A percentile compares a stretch with the other conserved stretches of the same genome.
Conservation (phyloP, 768 basidiomycete species). For the Suillus spraguei region DNA sequence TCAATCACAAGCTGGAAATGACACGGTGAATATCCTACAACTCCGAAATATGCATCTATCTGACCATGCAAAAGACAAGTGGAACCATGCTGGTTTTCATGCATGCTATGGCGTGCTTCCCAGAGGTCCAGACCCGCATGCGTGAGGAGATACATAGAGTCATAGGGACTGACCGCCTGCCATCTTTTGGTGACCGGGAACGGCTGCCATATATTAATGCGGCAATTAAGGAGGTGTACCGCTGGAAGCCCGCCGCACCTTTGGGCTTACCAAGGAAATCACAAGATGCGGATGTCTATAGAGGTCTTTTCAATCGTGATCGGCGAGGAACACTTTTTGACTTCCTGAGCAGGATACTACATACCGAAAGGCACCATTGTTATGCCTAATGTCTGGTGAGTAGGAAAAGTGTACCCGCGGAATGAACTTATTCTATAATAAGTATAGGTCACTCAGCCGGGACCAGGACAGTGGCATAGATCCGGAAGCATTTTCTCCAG, state of each 20-base stretch:
- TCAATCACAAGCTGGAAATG: conserved; percentile 1
- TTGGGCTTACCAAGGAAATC: conserved; percentile 16
- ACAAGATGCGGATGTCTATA: conserved; percentile 17
- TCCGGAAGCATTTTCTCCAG: conserved; percentile 8
- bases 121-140: conserved; percentile 6
- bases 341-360: conserved; percentile 4
- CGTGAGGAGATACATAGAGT: conserved; percentile 47
- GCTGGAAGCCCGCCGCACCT: conserved; percentile 18
- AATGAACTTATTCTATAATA: neutral
- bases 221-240: conserved; percentile 27
- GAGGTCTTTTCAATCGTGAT: neutral
- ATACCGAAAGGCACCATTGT: conserved; percentile 11
- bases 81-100: conserved; percentile 12
- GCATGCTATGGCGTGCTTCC: conserved; percentile 11
- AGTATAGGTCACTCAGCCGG: conserved; percentile 3
- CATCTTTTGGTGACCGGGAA: conserved; percentile 38
- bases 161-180: conserved; percentile 42
- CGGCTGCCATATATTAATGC: conserved; percentile 44
- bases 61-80: conserved; percentile 5
- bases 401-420: neutral
- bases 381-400: conserved; percentile 9
- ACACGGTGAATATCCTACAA: conserved; percentile 5
- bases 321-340: neutral
- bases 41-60: neutral
- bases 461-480: conserved; percentile 11